Evolutionary conservation across 139 green algal species (phyloP).

Genomic region (Chlorella vulgaris): DNA sequence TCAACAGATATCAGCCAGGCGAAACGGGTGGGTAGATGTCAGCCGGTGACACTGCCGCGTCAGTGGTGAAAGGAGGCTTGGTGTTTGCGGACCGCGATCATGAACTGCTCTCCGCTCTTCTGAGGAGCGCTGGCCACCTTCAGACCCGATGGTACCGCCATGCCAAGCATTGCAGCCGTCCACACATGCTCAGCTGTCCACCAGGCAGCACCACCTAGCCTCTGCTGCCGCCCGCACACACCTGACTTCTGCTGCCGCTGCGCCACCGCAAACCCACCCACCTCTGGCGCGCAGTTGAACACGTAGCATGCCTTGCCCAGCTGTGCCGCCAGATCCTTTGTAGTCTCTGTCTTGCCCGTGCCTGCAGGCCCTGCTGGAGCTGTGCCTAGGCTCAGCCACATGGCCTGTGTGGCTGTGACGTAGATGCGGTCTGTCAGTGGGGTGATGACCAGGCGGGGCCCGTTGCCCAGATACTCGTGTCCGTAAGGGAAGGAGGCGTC

Average conservation of each 20-base stretch:
- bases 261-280: not conserved
- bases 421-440: constrained; percentile 92
- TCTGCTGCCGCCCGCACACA: no score
- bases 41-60: no score
- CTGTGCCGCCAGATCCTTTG: constrained; percentile 84
- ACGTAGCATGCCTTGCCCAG: constrained; percentile 89
- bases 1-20: not conserved
- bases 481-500: constrained; percentile 87
- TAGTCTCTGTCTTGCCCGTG: constrained; percentile 92
- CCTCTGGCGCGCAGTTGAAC: constrained; percentile 91
- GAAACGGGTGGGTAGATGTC: no score
- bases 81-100: no score
- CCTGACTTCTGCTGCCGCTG: not conserved
- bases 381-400: constrained; percentile 83
- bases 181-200: no score
- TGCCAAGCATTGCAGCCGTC: no score
- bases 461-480: constrained; percentile 92
- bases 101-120: no score
- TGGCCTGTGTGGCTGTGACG: constrained; percentile 90
- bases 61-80: not conserved
- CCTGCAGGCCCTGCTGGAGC: constrained; percentile 80
- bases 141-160: no score
- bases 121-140: no score
- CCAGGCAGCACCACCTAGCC: no score
- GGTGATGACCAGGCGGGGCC: constrained; percentile 89